Base-by-base conservation (phyloP, 176 grass and related monocot species). In the Carex kokanica region DNA sequence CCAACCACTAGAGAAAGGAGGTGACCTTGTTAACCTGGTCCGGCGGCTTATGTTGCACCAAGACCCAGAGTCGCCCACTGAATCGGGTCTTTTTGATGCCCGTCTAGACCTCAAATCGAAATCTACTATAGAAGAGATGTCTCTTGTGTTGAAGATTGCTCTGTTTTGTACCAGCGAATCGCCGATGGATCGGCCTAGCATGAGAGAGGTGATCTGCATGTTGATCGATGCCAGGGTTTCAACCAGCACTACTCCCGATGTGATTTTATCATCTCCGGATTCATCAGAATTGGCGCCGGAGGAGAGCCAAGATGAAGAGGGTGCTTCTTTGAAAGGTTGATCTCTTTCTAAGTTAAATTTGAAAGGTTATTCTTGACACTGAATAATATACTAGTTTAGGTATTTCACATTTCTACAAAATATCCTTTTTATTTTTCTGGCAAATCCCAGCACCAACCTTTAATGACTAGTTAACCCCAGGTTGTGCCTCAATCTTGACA, bases 161-260 rank as follows among this genome's bases (percentile, higher is more conserved):
- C 58, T 93, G 64, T 96, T 99, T 79, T 96, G 97, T 88, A 99
- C 91, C 70, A 99, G 87, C 2, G 91, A 99, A 80, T 92, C 86
- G 3, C 97, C 93, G 13, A 79, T 90, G 68, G 97, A 99, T 62
- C 91, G 97, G 64, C 97, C 97, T 81, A 99, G 83, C 83, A 95
- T 99, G 93, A 90, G 86, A 70, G 97, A 99, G 84, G 97, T 99
- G 16, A 93, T 96, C 81, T 88, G 86, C n/a, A 99, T 99, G 97
- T 84, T 99, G 51, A 89, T 95, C 0, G 89, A 99, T 51, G 89
- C 90, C 31, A 89, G 93, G 79, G 88, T 87, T 10, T 92, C 89
- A 5, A 86, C 86, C 67, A 85, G 82, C 63, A 83, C 87, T 62
- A 91, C 86, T 54, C 13, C 49, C 0, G 23, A 32, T 77, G 45